Evolutionary conservation across 805 yeast species (phyloP), one percentile per base, ranked within the genome.

Genomic region (Barnettozyma siamensis): DNA sequence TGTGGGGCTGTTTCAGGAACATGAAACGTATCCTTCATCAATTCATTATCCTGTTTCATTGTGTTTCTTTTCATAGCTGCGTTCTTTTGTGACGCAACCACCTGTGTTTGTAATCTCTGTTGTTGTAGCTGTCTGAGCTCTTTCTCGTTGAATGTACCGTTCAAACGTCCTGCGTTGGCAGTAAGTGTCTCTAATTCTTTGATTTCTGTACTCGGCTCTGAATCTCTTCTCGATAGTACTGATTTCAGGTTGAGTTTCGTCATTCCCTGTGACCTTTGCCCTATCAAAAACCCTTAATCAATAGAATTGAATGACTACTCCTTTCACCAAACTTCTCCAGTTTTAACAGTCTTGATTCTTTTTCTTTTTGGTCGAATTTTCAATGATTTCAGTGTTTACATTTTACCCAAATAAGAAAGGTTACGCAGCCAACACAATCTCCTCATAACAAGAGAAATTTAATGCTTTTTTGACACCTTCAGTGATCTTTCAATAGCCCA

Each of bases 181-280:
- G 31, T 10, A 6, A 29, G 18, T 15, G 10, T 5, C 15, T 29
- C 31, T n/a, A 29, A 15, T 29, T 29, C 31, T 29, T 29, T 29
- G 10, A 29, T 34, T 8, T 18, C 30, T 24, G 31, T 12, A 13
- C 13, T 24, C 10, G 18, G 19, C 11, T 36, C 33, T 11, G 33
- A 29, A 3, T 29, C 38, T 16, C 38, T 36, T 36, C 31, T 36
- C 31, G 16, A 16, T 12, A 35, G 29, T 8, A 28, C 38, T 30
- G 33, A 17, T 16, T 21, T 36, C 5, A 36, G 12, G 11, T 35
- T 35, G 15, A 33, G 6, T 20, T 23, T 33, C 6, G 11, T 18
- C 31, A 20, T 35, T 5, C n/a, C 29, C 8, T 26, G 11, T 6
- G n/a, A 9, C 11, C 7, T 11, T 8, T 8, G 6, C 29, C n/a